phyloP scores from a whole-genome alignment of 768 basidiomycete genomes.

The Naganishia friedmannii region DNA sequence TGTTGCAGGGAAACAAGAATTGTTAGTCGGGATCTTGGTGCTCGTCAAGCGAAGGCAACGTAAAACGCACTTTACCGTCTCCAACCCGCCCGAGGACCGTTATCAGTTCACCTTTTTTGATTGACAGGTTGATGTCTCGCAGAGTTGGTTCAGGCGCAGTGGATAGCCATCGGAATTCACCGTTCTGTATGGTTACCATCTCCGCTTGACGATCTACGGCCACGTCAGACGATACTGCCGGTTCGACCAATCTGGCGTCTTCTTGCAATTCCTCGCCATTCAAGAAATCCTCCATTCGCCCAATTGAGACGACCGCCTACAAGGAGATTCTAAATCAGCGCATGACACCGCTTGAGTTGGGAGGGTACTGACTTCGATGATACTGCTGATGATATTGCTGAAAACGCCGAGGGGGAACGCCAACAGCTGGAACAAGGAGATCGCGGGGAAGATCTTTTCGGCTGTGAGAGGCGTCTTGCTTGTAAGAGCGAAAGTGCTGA shows the following conservation, averaged over 20 bases:
- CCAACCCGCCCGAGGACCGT: constrained; percentile 86
- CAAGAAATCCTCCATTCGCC: constrained; percentile 73
- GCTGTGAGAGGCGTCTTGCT: constrained; percentile 67
- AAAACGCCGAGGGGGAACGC: constrained; percentile 50
- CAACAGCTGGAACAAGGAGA: constrained; percentile 58
- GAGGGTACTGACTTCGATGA: constrained; percentile 60
- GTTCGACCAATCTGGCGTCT: constrained; percentile 64
- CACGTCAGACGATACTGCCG: constrained; percentile 6
- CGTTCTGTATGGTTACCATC: constrained; percentile 68
- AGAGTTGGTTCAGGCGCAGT: constrained; percentile 60
- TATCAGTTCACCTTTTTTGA: constrained; percentile 78
- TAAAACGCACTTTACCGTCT: constrained; percentile 64
- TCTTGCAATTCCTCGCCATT: constrained; percentile 72
- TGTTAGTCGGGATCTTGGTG: neutral
- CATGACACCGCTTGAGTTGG: neutral
- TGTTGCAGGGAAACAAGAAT: neutral
- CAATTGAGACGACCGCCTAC: constrained; percentile 70
- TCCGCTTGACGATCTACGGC: constrained; percentile 51
- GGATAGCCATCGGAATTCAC: constrained; percentile 73
- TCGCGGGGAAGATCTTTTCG: constrained; percentile 92
- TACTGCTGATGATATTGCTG: constrained; percentile 57
- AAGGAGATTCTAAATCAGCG: neutral
- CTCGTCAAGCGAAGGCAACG: no score
- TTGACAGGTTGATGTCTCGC: constrained; percentile 70
- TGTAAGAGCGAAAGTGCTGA: constrained; percentile 52